Conservation (phyloP, 23 red algal genomes). For the Gracilaria gracilis region DNA sequence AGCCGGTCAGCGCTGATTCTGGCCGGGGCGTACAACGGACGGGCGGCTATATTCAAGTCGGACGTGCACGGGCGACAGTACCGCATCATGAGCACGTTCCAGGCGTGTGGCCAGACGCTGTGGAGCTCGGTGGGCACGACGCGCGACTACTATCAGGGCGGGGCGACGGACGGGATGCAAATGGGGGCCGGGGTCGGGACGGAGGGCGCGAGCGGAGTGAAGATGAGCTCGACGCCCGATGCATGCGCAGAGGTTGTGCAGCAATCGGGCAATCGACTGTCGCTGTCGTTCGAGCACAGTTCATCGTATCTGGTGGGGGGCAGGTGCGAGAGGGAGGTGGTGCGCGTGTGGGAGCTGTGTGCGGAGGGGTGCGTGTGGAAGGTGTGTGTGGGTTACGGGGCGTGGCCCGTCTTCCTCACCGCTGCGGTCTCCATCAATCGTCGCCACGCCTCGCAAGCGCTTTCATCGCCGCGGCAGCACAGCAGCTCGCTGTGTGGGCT, state of each 20-base stretch:
- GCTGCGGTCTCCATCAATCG: no score
- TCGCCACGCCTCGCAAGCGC: no score
- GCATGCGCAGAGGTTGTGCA: constrained; percentile 28
- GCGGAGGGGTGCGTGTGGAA: constrained; percentile 54
- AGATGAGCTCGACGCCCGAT: neutral
- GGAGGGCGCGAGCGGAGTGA: neutral
- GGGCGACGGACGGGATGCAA: neutral
- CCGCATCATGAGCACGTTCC: constrained; percentile 71
- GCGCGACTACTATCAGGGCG: no score
- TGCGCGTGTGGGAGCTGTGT: constrained; percentile 70
- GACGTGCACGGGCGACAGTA: constrained; percentile 41
- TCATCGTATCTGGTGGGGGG: constrained; percentile 67
- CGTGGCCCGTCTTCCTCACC: no score
- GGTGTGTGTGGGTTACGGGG: neutral
- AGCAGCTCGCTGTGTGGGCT: no score
- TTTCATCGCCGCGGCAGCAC: no score
- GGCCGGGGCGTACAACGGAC: constrained; percentile 67
- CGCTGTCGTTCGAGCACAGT: constrained; percentile 37
- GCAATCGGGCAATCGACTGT: constrained; percentile 62
- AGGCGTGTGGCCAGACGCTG: constrained; percentile 52
- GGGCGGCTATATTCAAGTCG: constrained; percentile 71
- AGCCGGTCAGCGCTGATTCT: constrained; percentile 68
- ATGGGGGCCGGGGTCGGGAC: neutral
- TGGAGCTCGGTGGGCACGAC: no score
- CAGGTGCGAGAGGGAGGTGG: constrained; percentile 60